Conservation (phyloP, 139 green algal species). For the Nannochloris sp. region DNA sequence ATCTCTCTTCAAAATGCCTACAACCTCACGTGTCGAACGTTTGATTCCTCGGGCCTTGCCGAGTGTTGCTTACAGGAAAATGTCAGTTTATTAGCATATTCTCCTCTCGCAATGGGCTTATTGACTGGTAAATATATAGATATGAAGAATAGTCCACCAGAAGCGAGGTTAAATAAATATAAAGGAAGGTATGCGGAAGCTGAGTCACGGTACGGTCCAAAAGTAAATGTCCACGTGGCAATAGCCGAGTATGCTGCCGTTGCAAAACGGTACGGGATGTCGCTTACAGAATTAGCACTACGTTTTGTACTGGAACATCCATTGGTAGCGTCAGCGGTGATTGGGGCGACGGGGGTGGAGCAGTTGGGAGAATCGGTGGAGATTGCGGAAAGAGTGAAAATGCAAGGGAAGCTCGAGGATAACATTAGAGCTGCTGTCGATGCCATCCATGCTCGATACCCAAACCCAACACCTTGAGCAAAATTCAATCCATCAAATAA, state of each 20-base stretch:
- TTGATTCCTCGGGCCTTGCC: constrained; percentile 56
- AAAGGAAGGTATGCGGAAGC: constrained; percentile 69
- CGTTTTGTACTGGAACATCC: constrained; percentile 51
- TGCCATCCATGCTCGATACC: constrained; percentile 14
- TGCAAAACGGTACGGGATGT: constrained; percentile 46
- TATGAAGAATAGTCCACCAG: background rate
- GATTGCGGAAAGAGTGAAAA: constrained; percentile 12
- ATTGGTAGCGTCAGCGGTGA: constrained; percentile 45
- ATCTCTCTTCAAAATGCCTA: constrained; percentile 53
- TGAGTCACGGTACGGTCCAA: constrained; percentile 70
- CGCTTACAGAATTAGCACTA: constrained; percentile 54
- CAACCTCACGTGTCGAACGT: constrained; percentile 68
- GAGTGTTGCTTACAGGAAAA: constrained; percentile 67
- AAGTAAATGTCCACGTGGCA: constrained; percentile 51
- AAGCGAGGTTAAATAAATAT: constrained; percentile 66
- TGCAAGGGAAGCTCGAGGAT: background rate
- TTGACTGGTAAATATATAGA: constrained; percentile 78
- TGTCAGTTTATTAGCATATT: constrained; percentile 77
- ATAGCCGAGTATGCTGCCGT: constrained; percentile 51
- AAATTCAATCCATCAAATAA: background rate
- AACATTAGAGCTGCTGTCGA: constrained; percentile 5
- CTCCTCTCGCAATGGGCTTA: constrained; percentile 82
- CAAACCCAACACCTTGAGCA: constrained; percentile 26
- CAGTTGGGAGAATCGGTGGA: constrained; percentile 58
- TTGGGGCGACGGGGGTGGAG: constrained; percentile 40